Evolutionary conservation across 176 grass and related monocot species (phyloP), one percentile per base, ranked within the genome.

Genomic region (Aegilops umbellulata): DNA sequence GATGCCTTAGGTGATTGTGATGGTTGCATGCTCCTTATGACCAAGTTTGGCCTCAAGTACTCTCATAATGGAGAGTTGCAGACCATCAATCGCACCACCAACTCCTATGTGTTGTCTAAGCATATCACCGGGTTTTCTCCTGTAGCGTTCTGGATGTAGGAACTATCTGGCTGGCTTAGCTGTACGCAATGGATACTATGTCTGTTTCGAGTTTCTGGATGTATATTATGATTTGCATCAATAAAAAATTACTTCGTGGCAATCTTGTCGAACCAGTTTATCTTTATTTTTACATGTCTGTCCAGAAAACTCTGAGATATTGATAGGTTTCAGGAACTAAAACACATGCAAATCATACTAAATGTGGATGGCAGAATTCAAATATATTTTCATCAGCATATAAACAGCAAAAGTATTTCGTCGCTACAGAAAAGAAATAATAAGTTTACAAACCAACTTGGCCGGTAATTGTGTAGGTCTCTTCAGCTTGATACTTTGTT

Each of bases 41-140:
- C 67, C 6, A 72, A 26, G 15, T 83, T 83, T 72, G 49, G 31
- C 32, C 67, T 72, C 81, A 72, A 22, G 32, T 72, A 73, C 67
- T 29, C 7, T 14, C 32, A 73, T 7, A 72, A 83, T 13, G 67
- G 80, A 38, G 65, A 58, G 22, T 4, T 71, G 20, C 9, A 41
- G 3, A 7, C 16, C 4, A 72, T 8, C 0, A 57, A 57, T 69
- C 51, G 57, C 49, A 24, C 49, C 14, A 39, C 46, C 9, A 13
- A 16, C 81, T 83, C 81, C 31, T 83, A 72, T 49, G 13, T 3
- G 19, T 64, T 82, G 63, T 32, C 79, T 23, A 68, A 44, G 41
- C 27, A 51, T 53, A 23, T 6, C 13, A 0, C 44, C 14, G 2
- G 0, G 5, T 69, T 53, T 24, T 16, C 1, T 55, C 42, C 42